These are phyloP conservation scores for Trichoderma sp. DNA, from an alignment of 2,329 filamentous ascomycete genomes.

Conservation along the genomic window DNA sequence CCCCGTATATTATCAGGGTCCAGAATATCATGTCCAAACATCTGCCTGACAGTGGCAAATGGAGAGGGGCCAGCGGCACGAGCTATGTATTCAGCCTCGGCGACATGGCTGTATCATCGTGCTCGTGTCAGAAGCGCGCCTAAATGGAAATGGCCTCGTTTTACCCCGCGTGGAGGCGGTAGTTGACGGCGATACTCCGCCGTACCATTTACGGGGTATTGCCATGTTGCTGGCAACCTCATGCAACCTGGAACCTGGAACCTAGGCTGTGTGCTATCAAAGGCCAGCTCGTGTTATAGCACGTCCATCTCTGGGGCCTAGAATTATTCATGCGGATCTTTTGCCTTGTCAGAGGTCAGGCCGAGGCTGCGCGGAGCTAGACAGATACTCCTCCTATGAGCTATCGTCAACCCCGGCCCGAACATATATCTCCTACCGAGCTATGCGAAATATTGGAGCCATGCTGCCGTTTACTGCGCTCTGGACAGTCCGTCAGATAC, in stretches of 20 bases:
- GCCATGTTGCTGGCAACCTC: neutral
- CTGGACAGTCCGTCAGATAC: neutral
- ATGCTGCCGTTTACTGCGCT: neutral
- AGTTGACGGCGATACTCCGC: neutral
- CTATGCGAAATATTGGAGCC: conserved; percentile 5
- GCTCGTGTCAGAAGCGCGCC: neutral
- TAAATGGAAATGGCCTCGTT: neutral
- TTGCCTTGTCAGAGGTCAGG: neutral
- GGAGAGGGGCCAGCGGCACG: neutral
- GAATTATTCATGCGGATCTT: neutral
- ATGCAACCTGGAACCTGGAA: neutral
- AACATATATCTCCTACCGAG: neutral
- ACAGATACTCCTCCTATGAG: neutral
- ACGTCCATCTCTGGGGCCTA: neutral
- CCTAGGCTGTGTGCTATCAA: neutral
- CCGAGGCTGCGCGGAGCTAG: neutral
- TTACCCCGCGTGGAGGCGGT: conserved; percentile 17
- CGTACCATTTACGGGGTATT: neutral
- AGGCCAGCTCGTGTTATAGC: neutral
- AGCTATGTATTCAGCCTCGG: neutral
- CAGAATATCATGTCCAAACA: neutral
- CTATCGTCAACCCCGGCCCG: neutral
- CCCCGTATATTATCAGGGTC: neutral
- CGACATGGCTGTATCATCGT: neutral
- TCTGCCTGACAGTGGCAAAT: conserved; percentile 9